These are phyloP conservation scores for Fusarium floridanum DNA, from an alignment of 2,329 filamentous ascomycete genomes.

Conservation along the genomic window DNA sequence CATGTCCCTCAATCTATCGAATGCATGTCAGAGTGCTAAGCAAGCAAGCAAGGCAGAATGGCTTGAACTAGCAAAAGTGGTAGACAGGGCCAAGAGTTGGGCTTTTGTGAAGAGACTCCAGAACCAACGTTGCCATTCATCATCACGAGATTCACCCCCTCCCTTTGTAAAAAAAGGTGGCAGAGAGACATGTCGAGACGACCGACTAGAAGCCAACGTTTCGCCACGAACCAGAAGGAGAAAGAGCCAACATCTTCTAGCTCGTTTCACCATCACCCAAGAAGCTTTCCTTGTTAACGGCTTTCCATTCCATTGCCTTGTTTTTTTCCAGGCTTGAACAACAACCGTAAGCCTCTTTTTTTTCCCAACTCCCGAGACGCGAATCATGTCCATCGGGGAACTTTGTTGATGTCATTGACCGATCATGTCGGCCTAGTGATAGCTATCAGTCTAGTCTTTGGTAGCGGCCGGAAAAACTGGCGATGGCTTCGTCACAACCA, in stretches of 20 bases:
- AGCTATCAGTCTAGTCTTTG: not conserved
- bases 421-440: not conserved
- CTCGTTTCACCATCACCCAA: constrained; percentile 28
- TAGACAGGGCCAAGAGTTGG: not conserved
- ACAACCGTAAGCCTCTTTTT: not conserved
- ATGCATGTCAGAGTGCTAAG: not conserved
- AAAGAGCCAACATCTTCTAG: constrained; percentile 23
- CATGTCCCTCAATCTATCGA: not conserved
- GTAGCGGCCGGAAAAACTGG: constrained; percentile 21
- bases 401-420: not conserved
- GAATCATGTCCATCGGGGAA: not conserved
- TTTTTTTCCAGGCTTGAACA: not conserved
- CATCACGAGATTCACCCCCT: not conserved
- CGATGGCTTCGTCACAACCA: constrained; percentile 25
- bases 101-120: not conserved
- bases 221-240: constrained; percentile 10
- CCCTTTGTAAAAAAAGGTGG: not conserved
- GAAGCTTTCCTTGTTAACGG: not conserved
- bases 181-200: constrained; percentile 16
- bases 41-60: not conserved
- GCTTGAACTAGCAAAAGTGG: not conserved
- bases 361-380: not conserved
- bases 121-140: not conserved
- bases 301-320: not conserved
- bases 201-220: constrained; percentile 2